A percentile compares a stretch with the other conserved stretches of the same genome.
phyloP scores from a whole-genome alignment of 352 stramenopile species.

The Phytophthora pluvialis region DNA sequence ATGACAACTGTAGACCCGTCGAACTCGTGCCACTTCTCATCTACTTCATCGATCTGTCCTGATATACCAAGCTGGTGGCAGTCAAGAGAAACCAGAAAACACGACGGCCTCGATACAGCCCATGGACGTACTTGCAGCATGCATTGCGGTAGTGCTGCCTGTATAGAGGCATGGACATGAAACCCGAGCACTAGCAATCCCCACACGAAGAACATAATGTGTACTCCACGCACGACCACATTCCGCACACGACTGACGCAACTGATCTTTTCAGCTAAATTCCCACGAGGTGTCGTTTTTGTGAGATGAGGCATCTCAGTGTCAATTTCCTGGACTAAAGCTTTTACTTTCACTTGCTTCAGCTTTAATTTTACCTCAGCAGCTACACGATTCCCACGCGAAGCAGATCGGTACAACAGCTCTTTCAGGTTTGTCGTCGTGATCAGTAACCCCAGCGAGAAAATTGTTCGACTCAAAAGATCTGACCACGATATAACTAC shows the following conservation, averaged over 20 bases:
- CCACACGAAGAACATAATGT: constrained; percentile 21
- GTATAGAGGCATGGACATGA: constrained; percentile 12
- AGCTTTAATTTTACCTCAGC: no score
- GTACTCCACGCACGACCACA: constrained; percentile 10
- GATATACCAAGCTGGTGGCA: constrained; percentile 25
- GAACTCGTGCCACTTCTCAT: constrained; percentile 24
- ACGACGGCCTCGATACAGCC: constrained; percentile 30
- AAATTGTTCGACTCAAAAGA: constrained; percentile 16
- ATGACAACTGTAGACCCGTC: constrained; percentile 28
- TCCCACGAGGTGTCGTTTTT: no score
- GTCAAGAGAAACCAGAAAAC: constrained; percentile 38
- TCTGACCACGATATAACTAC: constrained; percentile 28
- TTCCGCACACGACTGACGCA: no score
- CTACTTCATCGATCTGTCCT: constrained; percentile 17
- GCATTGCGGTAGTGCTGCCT: constrained; percentile 18
- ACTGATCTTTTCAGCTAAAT: no score
- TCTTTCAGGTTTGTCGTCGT: constrained; percentile 28
- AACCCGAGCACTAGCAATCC: constrained; percentile 18
- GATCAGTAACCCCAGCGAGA: constrained; percentile 20
- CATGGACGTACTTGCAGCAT: constrained; percentile 35
- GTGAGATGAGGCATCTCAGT: no score
- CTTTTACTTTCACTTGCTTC: constrained; percentile 1
- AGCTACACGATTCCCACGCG: no score
- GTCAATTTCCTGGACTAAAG: no score
- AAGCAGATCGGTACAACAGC: no score